Percentiles rank a stretch among this genome's conserved stretches.
Conservation (phyloP, 2,329 filamentous ascomycete species). For the Curvularia sp. region DNA sequence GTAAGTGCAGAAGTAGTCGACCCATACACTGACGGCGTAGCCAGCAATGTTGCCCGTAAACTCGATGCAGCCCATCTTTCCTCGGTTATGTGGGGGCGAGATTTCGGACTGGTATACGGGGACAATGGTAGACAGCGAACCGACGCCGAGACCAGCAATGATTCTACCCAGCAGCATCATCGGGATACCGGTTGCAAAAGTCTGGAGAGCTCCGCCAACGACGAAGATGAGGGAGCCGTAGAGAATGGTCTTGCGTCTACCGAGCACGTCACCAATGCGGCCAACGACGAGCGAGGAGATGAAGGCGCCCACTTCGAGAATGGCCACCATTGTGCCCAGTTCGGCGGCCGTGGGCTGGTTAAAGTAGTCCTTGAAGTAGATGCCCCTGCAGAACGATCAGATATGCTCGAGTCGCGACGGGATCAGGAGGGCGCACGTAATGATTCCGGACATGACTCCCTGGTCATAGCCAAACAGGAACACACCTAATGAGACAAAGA, state of each 20-base stretch:
- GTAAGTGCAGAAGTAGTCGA: constrained; percentile 95
- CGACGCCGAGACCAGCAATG: constrained; percentile 60
- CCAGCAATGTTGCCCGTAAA: constrained; percentile 97
- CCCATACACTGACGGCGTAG: constrained; percentile 96
- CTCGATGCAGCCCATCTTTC: constrained; percentile 95
- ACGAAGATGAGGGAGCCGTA: constrained; percentile 92
- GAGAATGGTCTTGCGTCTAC: constrained; percentile 85
- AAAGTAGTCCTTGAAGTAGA: constrained; percentile 91
- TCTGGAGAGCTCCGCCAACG: constrained; percentile 83
- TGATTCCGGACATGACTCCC: constrained; percentile 82
- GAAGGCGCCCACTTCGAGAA: constrained; percentile 91
- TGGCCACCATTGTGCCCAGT: constrained; percentile 96
- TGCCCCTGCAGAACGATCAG: constrained; percentile 66
- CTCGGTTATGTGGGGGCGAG: constrained; percentile 93
- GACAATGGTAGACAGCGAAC: constrained; percentile 59
- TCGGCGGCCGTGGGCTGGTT: constrained; percentile 84
- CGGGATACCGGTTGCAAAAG: constrained; percentile 78
- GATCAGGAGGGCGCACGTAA: constrained; percentile 63
- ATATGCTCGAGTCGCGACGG: constrained; percentile 30
- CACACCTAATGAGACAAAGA: constrained; percentile 85
- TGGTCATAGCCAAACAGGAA: constrained; percentile 92
- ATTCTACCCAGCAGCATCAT: constrained; percentile 75
- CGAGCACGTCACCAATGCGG: constrained; percentile 88
- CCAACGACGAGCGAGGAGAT: constrained; percentile 88
- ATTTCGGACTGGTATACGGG: constrained; percentile 63